A percentile compares a stretch with the other conserved stretches of the same genome.
These are phyloP conservation scores for Exserohilum turcica DNA, from an alignment of 2,329 filamentous ascomycete genomes.

Conservation along the genomic window DNA sequence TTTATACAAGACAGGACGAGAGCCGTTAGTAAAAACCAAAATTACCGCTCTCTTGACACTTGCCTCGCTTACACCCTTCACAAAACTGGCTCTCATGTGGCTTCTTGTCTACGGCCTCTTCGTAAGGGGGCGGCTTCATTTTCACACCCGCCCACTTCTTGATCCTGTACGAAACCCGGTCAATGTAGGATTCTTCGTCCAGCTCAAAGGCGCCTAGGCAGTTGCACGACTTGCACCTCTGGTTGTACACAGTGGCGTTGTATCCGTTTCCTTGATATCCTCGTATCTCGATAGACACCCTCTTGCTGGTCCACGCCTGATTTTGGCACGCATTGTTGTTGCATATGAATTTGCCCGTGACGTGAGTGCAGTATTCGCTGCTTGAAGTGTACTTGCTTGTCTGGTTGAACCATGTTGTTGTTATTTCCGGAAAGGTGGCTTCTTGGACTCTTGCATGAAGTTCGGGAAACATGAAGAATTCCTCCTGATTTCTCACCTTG, in stretches of 20 bases:
- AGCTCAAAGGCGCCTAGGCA: constrained; percentile 18
- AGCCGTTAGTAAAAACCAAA: too few relatives aligned
- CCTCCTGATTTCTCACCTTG: neutral
- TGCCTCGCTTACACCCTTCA: neutral
- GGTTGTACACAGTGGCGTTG: constrained; percentile 25
- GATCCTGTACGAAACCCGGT: constrained; percentile 27
- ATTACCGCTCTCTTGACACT: neutral
- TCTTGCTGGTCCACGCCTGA: constrained; percentile 16
- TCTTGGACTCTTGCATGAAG: neutral
- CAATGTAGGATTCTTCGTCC: constrained; percentile 25
- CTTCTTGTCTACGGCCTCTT: neutral
- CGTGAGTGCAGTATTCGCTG: constrained; percentile 13
- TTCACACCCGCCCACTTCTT: constrained; percentile 30
- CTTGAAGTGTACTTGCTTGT: constrained; percentile 3
- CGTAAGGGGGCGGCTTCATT: constrained; percentile 1
- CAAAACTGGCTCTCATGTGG: neutral
- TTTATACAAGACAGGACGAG: too few relatives aligned
- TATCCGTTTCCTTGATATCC: constrained; percentile 21
- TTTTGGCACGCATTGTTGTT: constrained; percentile 13
- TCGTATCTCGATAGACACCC: constrained; percentile 22
- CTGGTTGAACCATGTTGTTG: constrained; percentile 5
- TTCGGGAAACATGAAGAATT: neutral
- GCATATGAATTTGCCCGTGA: constrained; percentile 26
- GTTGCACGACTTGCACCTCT: constrained; percentile 25
- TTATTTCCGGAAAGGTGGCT: neutral